Evolutionary conservation across 1,284 basidiomycete species (phyloP).

Genomic region (Takashimella koratensis): DNA sequence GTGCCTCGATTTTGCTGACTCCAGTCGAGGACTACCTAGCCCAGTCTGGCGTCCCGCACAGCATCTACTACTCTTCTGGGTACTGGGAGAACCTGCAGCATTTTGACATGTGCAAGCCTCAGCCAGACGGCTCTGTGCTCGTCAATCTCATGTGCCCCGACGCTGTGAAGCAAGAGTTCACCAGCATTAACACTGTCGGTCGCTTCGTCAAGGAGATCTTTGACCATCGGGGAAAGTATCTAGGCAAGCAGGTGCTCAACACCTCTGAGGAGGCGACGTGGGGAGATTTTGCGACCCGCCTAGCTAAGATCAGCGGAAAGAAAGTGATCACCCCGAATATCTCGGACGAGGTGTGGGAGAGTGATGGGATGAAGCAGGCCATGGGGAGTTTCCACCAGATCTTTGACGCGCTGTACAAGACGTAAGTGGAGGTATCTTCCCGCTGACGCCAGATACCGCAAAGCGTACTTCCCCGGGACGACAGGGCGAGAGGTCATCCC

Average conservation of each 20-base stretch:
- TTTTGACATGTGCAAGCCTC: too few relatives aligned
- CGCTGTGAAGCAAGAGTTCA: too few relatives aligned
- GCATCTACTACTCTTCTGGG: too few relatives aligned
- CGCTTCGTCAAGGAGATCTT: too few relatives aligned
- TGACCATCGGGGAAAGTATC: too few relatives aligned
- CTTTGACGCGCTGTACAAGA: not conserved
- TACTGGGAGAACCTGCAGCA: too few relatives aligned
- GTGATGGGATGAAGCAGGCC: not conserved
- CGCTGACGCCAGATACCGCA: not conserved
- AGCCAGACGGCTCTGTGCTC: too few relatives aligned
- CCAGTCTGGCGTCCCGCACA: too few relatives aligned
- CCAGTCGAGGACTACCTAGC: too few relatives aligned
- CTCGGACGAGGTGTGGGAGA: not conserved
- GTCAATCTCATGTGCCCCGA: too few relatives aligned
- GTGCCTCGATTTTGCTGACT: too few relatives aligned
- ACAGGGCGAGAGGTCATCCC: not conserved
- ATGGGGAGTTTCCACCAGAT: not conserved
- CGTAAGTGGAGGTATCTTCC: not conserved
- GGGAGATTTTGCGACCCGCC: not conserved
- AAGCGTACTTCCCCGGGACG: not conserved
- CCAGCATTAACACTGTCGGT: too few relatives aligned
- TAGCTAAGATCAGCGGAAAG: not conserved
- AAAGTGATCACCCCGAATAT: not conserved
- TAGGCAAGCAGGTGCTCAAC: not conserved
- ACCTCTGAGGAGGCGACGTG: not conserved